phyloP scores from a whole-genome alignment of 257 asterid genomes.

The Solanum arcanum region DNA sequence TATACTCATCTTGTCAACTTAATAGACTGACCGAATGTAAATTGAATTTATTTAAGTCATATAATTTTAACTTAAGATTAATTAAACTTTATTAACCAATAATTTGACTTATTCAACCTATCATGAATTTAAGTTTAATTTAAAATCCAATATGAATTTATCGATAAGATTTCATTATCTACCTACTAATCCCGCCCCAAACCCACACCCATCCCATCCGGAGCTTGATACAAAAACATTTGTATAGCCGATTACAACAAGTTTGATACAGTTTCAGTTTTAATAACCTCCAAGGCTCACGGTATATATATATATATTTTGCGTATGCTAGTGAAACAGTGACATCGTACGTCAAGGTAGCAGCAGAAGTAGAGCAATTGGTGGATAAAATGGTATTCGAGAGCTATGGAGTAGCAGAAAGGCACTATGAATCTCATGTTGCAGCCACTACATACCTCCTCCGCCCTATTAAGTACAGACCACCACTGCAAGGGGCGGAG shows the following conservation, averaged over 20 bases:
- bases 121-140: no score
- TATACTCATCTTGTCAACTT: background rate
- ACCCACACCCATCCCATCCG: background rate
- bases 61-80: no score
- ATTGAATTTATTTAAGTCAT: no score
- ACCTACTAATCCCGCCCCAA: background rate
- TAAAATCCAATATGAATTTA: background rate
- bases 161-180: background rate
- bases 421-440: constrained; percentile 29
- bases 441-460: constrained; percentile 37
- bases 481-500: constrained; percentile 1
- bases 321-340: constrained; percentile 14
- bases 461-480: constrained; percentile 29
- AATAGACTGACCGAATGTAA: no score
- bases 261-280: background rate
- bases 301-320: background rate
- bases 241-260: background rate
- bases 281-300: background rate
- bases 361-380: constrained; percentile 30
- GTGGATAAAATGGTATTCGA: constrained; percentile 49
- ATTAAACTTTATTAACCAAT: background rate
- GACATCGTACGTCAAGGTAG: constrained; percentile 17
- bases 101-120: background rate
- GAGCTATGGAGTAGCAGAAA: constrained; percentile 37
- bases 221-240: background rate